Evolutionary conservation across 2,329 filamentous ascomycete species (phyloP), one percentile per base, ranked within the genome.

Genomic region (Botrytis pseudocinerea): DNA sequence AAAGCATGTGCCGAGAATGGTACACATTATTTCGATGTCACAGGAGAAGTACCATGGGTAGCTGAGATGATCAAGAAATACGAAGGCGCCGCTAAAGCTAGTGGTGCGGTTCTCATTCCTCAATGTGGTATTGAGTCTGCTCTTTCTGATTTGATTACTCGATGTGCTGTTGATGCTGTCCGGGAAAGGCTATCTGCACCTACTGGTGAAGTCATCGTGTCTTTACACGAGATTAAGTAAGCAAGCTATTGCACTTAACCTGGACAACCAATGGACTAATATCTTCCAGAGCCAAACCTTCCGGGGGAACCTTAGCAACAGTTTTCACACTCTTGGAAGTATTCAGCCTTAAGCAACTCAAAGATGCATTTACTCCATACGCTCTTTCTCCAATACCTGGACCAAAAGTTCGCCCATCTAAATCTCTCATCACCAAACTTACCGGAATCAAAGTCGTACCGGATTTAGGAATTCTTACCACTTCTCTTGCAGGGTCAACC

Each of bases 231-330:
- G n/a, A 62, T 85, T 48, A 81, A 77, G 84, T 85, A 79, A 77
- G 84, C 85, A 79, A 74, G 81, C 28, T 32, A 68, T 57, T 32
- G 18, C 6, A 10, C 32, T 61, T 48, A 1, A 25, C 12, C 28
- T 54, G 28, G 16, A 14, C 1, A 14, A 10, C 8, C 40, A 28
- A 28, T 73, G 40, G 14, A 22, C 73, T 76, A 69, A 77, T 38
- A 16, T 18, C 46, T 32, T 54, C n/a, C 81, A 88, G 85, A 62
- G 80, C 83, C 40, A 78, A 82, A 1, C 86, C 88, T 4, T 92
- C 90, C 1, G 90, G 90, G n/a, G 90, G 90, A 64, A 91, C 92
- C 2, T 82, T 95, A 7, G 85, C 88, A 48, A 94, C 93, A 0
- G 83, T 90, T 6, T 81, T 98, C 22, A 86, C 80, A 64, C 76